Percentiles rank a stretch among this genome's conserved stretches.
Conservation (phyloP, 768 basidiomycete species). For the Boletus tylopilopsis region DNA sequence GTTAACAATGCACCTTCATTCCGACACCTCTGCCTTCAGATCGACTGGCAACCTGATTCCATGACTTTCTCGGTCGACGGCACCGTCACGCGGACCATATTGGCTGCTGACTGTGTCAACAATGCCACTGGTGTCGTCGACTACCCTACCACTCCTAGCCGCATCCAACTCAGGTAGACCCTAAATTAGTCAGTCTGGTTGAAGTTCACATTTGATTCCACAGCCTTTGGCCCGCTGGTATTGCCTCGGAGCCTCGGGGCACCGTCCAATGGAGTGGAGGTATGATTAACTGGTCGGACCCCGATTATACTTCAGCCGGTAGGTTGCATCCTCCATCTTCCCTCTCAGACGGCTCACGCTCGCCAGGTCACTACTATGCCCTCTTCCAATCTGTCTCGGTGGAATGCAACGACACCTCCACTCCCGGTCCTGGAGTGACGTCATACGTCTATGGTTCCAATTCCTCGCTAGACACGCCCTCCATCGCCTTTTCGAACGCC, state of each 20-base stretch:
- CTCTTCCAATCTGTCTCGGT: conserved; percentile 59
- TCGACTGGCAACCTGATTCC: conserved; percentile 74
- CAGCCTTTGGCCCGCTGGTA: conserved; percentile 82
- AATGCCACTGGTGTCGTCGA: conserved; percentile 48
- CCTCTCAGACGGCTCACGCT: background rate
- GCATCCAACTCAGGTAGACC: conserved; percentile 74
- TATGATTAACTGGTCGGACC: conserved; percentile 78
- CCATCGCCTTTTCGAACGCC: conserved; percentile 55
- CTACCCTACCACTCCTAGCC: conserved; percentile 76
- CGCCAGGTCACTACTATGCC: conserved; percentile 65
- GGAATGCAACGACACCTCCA: conserved; percentile 52
- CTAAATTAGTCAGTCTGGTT: background rate
- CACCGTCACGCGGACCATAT: conserved; percentile 63
- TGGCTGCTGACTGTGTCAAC: conserved; percentile 54
- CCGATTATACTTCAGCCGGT: conserved; percentile 71
- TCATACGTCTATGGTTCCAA: conserved; percentile 66
- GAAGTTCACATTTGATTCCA: conserved; percentile 3
- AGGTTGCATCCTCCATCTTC: conserved; percentile 6
- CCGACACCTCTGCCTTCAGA: conserved; percentile 35
- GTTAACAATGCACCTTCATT: background rate
- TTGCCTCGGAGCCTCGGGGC: conserved; percentile 54
- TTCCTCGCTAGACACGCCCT: conserved; percentile 47
- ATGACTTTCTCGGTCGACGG: conserved; percentile 71
- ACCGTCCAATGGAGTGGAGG: conserved; percentile 80
- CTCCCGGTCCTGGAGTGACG: conserved; percentile 44